Conservation (phyloP, 352 stramenopile genomes). For the Thraustotheca clavata region DNA sequence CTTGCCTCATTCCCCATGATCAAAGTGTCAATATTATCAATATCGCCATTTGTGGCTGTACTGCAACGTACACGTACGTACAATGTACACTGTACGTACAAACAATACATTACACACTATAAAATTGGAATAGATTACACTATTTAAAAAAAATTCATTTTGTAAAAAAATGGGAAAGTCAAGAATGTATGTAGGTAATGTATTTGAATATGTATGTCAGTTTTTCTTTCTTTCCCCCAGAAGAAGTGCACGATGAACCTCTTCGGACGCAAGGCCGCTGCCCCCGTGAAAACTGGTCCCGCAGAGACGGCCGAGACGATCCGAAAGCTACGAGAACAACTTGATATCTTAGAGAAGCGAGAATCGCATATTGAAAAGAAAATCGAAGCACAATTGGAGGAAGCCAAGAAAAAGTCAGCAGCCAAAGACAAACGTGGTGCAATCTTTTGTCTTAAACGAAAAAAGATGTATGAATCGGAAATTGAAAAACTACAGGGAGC, state of each 20-base stretch:
- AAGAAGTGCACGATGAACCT: constrained; percentile 55
- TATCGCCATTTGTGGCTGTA: not conserved
- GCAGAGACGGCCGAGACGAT: constrained; percentile 83
- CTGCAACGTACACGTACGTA: constrained; percentile 12
- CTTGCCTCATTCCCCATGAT: constrained; percentile 58
- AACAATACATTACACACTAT: not conserved
- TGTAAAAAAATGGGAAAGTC: too few species aligned
- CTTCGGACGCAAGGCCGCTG: constrained; percentile 70
- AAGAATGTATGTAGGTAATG: constrained; percentile 8
- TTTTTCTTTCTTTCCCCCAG: not conserved
- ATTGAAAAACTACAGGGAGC: constrained; percentile 96
- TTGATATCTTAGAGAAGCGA: constrained; percentile 89
- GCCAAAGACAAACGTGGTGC: constrained; percentile 96
- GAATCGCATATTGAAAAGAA: constrained; percentile 97
- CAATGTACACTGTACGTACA: not conserved
- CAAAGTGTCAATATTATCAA: constrained; percentile 6
- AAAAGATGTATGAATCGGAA: constrained; percentile 98
- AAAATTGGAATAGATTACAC: not conserved
- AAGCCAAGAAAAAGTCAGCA: constrained; percentile 95
- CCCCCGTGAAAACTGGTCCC: constrained; percentile 40
- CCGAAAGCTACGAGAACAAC: constrained; percentile 81
- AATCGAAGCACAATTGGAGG: constrained; percentile 86
- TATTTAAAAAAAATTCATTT: constrained; percentile 9
- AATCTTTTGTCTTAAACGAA: constrained; percentile 96
- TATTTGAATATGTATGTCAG: constrained; percentile 1